Conservation (phyloP, 805 yeast species). For the Komagataella populi region DNA sequence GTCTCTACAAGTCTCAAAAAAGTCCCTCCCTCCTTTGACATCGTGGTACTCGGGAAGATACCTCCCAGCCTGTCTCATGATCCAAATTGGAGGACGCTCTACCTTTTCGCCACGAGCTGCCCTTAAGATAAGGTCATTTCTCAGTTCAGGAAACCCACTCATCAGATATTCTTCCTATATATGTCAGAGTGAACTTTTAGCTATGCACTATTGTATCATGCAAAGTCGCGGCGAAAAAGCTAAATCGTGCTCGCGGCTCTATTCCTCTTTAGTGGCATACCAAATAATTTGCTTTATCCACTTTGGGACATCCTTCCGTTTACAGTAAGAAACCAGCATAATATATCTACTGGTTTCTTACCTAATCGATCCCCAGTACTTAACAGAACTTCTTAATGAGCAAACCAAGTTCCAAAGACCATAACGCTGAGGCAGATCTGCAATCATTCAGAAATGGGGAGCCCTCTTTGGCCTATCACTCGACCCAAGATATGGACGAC, state of each 20-base stretch:
- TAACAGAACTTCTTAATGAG: neutral
- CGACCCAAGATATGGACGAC: neutral
- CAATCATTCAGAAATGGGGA: neutral
- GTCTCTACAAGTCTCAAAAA: conserved; percentile 90
- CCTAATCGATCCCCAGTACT: neutral
- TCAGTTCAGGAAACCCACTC: conserved; percentile 53
- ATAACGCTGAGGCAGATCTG: neutral
- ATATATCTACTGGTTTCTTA: neutral
- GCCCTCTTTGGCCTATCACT: neutral
- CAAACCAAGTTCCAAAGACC: neutral
- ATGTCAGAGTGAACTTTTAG: conserved; percentile 2
- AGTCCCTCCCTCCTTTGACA: conserved; percentile 75
- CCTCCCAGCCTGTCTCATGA: conserved; percentile 97
- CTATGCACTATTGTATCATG: neutral
- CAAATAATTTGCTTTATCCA: neutral
- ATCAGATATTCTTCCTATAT: neutral
- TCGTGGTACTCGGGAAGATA: conserved; percentile 85
- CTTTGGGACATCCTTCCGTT: neutral
- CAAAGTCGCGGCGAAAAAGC: neutral
- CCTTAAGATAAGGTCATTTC: conserved; percentile 82
- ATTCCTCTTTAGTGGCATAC: neutral
- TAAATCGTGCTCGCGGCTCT: neutral
- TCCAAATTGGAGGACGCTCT: conserved; percentile 97
- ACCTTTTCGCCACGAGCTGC: conserved; percentile 87
- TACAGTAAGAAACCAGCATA: neutral